phyloP scores from a whole-genome alignment of 1,284 basidiomycete genomes.

The Naganishia sp. region DNA sequence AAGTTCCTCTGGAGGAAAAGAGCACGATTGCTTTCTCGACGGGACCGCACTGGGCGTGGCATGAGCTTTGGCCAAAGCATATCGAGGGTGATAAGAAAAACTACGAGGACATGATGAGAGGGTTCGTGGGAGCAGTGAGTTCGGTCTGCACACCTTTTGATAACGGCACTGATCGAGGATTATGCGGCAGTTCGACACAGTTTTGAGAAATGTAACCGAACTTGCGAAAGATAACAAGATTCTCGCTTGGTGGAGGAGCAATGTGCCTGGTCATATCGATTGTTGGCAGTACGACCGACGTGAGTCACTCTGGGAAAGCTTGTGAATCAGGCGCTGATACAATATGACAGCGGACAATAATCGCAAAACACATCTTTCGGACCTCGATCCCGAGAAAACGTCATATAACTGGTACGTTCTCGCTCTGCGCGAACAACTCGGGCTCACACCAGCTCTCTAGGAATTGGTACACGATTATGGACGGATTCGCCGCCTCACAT shows the following conservation, averaged over 20 bases:
- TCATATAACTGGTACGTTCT: constrained; percentile 1
- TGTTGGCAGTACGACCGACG: constrained; percentile 28
- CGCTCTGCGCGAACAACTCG: neutral
- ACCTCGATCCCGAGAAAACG: neutral
- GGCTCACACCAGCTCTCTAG: neutral
- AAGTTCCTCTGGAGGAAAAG: constrained; percentile 2
- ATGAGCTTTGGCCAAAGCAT: constrained; percentile 2
- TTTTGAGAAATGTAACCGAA: constrained; percentile 13
- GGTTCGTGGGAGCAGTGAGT: constrained; percentile 17
- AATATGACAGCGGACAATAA: neutral
- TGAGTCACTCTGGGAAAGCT: neutral
- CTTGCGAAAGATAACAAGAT: constrained; percentile 12
- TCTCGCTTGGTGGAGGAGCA: constrained; percentile 24
- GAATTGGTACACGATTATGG: constrained; percentile 15
- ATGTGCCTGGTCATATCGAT: constrained; percentile 19
- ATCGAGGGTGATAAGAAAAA: neutral
- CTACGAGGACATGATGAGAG: constrained; percentile 14
- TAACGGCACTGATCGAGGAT: neutral
- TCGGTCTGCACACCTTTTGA: too few species aligned
- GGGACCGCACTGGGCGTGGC: constrained; percentile 23
- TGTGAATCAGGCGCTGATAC: too few species aligned
- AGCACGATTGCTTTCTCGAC: constrained; percentile 20
- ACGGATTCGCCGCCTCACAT: constrained; percentile 12
- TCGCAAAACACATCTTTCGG: neutral
- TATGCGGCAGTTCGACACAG: constrained; percentile 6